Conservation (phyloP, 331 rosid species). For the Rosa hybrid region DNA sequence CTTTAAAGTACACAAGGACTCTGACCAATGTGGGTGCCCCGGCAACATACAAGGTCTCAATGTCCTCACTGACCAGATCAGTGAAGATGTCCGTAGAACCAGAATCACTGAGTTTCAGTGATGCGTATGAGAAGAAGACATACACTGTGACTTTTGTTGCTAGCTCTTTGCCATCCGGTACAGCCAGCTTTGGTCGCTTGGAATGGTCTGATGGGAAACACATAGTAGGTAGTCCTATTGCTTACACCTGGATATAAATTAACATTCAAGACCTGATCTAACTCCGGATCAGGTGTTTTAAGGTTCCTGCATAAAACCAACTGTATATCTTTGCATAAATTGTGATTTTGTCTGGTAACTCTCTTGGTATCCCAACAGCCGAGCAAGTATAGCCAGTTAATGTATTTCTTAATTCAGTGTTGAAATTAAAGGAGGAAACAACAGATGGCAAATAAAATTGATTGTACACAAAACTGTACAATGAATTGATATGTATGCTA, state of each 20-base stretch:
- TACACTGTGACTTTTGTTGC: conserved; percentile 70
- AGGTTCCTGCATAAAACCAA: conserved; percentile 5
- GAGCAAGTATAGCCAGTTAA: conserved; percentile 20
- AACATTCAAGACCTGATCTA: conserved; percentile 14
- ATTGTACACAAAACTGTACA: conserved; percentile 33
- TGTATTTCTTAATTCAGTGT: background rate
- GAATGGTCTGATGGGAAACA: conserved; percentile 93
- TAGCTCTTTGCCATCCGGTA: conserved; percentile 57
- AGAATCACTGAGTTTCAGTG: conserved; percentile 52
- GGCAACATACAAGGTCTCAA: conserved; percentile 54
- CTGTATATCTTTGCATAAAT: background rate
- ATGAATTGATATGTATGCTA: background rate
- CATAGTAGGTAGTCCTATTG: conserved; percentile 69
- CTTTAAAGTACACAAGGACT: conserved; percentile 55
- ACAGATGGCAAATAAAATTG: conserved; percentile 15
- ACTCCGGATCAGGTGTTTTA: conserved; percentile 10
- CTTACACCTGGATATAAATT: conserved; percentile 65
- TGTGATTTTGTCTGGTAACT: conserved; percentile 6
- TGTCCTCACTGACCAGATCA: conserved; percentile 40
- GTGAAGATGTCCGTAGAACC: conserved; percentile 77
- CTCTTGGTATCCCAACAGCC: conserved; percentile 21
- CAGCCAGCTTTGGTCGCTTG: conserved; percentile 63
- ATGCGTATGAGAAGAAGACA: conserved; percentile 52
- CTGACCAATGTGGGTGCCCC: conserved; percentile 81
- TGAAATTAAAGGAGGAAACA: conserved; percentile 9